Evolutionary conservation across 2,329 filamentous ascomycete genomes (phyloP).

Genomic region (Scedosporium apiospermum): DNA sequence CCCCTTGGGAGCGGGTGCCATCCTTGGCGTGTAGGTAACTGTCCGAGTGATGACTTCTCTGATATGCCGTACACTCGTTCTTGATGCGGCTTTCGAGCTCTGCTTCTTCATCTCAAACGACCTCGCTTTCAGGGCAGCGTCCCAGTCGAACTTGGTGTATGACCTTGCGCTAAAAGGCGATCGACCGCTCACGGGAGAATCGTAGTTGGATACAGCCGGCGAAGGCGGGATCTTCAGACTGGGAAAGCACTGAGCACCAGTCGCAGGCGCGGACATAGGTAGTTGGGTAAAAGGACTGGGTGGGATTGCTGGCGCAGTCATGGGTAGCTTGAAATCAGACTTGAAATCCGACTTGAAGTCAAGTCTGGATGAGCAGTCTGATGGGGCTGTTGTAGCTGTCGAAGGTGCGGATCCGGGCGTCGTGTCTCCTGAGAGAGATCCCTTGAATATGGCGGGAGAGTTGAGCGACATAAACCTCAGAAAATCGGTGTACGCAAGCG

Average conservation of each 20-base stretch:
- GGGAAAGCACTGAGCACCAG: conserved; percentile 50
- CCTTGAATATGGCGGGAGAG: conserved; percentile 52
- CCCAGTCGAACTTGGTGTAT: conserved; percentile 71
- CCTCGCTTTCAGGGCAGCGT: conserved; percentile 57
- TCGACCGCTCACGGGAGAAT: conserved; percentile 63
- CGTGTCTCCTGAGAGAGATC: conserved; percentile 36
- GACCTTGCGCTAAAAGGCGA: conserved; percentile 67
- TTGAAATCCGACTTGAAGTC: conserved; percentile 21
- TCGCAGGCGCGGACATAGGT: conserved; percentile 51
- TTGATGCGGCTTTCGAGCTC: conserved; percentile 25
- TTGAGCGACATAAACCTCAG: conserved; percentile 73
- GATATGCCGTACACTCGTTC: conserved; percentile 60
- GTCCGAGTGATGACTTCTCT: conserved; percentile 90
- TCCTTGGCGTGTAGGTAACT: conserved; percentile 78
- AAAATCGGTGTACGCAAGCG: conserved; percentile 84
- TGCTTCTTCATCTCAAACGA: conserved; percentile 51
- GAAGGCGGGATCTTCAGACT: conserved; percentile 72
- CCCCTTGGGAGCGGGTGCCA: conserved; percentile 83
- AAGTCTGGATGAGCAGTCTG: conserved; percentile 35
- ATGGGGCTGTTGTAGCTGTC: conserved; percentile 41
- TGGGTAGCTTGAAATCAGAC: conserved; percentile 25
- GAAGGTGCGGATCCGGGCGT: conserved; percentile 42
- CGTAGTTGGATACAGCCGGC: conserved; percentile 52
- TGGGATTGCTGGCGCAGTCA: conserved; percentile 29
- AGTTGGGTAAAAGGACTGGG: conserved; percentile 42